Percentiles rank a stretch among this genome's conserved stretches.
phyloP scores from a whole-genome alignment of 139 green algal genomes.

The Chlorella vulgaris region DNA sequence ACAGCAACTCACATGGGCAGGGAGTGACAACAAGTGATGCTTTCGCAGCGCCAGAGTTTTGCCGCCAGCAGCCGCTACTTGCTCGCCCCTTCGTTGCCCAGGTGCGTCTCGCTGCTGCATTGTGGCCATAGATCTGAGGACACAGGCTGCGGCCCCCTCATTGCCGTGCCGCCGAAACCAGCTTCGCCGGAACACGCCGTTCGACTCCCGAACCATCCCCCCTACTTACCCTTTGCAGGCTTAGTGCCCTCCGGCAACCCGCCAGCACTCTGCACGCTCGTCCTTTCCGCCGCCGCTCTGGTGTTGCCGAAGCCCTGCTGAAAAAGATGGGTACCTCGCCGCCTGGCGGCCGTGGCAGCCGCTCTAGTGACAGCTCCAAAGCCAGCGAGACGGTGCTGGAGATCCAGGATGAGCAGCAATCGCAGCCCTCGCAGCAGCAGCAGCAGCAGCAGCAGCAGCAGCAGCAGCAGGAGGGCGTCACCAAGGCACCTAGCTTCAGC shows the following conservation, averaged over 20 bases:
- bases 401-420: not conserved
- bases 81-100: no score
- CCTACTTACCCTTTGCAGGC: not conserved
- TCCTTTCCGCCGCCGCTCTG: not conserved
- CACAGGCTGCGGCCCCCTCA: no score
- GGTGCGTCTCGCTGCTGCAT: no score
- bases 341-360: not conserved
- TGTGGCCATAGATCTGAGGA: no score
- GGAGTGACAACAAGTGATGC: no score
- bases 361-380: not conserved
- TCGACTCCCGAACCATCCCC: not conserved
- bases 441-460: not conserved
- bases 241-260: not conserved
- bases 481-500: not conserved
- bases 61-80: no score
- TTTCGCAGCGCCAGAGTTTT: no score
- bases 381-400: not conserved
- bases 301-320: slow-evolving; percentile 8
- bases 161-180: no score
- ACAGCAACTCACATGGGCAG: no score
- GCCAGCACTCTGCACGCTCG: not conserved
- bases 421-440: not conserved
- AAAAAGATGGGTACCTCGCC: slow-evolving; percentile 14
- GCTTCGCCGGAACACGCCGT: no score
- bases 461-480: not conserved